These are phyloP conservation scores for Pseudogymnoascus sp. DNA, from an alignment of 2,329 filamentous ascomycete species.

Conservation along the genomic window DNA sequence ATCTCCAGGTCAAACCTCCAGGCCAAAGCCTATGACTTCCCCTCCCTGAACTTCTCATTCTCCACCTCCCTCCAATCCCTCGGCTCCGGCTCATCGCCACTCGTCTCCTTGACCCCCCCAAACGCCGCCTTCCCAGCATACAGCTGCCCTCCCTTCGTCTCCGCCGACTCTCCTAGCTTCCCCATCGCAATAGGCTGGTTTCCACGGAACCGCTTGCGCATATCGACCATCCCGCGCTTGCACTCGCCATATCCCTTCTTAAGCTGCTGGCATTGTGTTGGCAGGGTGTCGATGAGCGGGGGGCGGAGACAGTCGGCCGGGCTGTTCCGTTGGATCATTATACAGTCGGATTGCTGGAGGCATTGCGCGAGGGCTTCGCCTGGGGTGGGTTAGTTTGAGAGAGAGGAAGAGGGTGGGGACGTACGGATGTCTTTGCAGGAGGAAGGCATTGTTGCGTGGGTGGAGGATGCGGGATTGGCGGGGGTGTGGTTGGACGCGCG, in stretches of 20 bases:
- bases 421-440: constrained; percentile 95
- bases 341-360: constrained; percentile 92
- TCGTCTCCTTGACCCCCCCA: constrained; percentile 52
- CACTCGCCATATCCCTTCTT: constrained; percentile 91
- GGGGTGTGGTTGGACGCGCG: not conserved
- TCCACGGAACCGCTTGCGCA: constrained; percentile 95
- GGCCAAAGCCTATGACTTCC: not conserved
- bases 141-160: constrained; percentile 46
- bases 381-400: constrained; percentile 31
- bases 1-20: not conserved
- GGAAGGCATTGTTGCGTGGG: constrained; percentile 62
- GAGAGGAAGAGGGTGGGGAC: constrained; percentile 2
- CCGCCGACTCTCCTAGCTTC: constrained; percentile 47
- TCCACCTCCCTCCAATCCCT: constrained; percentile 56
- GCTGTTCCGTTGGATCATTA: constrained; percentile 81
- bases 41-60: constrained; percentile 49
- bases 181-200: constrained; percentile 71
- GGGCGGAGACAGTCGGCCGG: constrained; percentile 81
- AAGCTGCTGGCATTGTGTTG: constrained; percentile 82
- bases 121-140: constrained; percentile 73
- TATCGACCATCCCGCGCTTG: constrained; percentile 93
- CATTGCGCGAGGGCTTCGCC: constrained; percentile 88
- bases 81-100: constrained; percentile 55
- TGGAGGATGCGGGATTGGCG: not conserved
- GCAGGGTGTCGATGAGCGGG: constrained; percentile 73